Evolutionary conservation across 495 filamentous ascomycete species (phyloP).

Genomic region (Neurospora hispaniola): DNA sequence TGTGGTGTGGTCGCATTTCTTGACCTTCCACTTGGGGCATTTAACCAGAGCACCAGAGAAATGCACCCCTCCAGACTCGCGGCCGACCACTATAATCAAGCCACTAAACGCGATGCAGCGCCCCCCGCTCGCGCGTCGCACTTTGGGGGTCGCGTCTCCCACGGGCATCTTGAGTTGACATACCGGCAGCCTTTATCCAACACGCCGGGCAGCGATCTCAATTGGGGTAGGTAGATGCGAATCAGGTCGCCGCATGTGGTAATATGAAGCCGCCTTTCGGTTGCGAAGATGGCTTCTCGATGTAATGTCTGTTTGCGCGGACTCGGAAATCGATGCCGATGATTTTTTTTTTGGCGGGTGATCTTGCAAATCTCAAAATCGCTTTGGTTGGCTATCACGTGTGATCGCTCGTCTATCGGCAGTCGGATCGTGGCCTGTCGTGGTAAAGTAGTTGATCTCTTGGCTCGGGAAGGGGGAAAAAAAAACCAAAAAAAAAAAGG

Average conservation of each 20-base stretch:
- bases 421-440: conserved; percentile 24
- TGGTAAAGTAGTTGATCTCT: conserved; percentile 20
- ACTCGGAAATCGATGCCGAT: neutral
- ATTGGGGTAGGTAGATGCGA: neutral
- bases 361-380: neutral
- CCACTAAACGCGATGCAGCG: neutral
- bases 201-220: conserved; percentile 7
- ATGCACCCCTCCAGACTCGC: neutral
- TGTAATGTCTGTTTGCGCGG: neutral
- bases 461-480: neutral
- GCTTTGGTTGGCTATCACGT: conserved; percentile 1
- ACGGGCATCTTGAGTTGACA: neutral
- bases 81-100: neutral
- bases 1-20: neutral
- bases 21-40: neutral
- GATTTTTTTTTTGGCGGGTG: neutral
- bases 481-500: neutral
- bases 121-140: neutral
- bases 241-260: conserved; percentile 2
- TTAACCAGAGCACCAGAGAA: neutral
- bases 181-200: conserved; percentile 17
- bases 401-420: conserved; percentile 18
- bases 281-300: neutral
- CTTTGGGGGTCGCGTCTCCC: neutral
- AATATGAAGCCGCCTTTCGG: neutral